Percentiles rank a stretch among this genome's conserved stretches.
phyloP scores from a whole-genome alignment of 176 grass and related monocot genomes.

The Themeda triandra region DNA sequence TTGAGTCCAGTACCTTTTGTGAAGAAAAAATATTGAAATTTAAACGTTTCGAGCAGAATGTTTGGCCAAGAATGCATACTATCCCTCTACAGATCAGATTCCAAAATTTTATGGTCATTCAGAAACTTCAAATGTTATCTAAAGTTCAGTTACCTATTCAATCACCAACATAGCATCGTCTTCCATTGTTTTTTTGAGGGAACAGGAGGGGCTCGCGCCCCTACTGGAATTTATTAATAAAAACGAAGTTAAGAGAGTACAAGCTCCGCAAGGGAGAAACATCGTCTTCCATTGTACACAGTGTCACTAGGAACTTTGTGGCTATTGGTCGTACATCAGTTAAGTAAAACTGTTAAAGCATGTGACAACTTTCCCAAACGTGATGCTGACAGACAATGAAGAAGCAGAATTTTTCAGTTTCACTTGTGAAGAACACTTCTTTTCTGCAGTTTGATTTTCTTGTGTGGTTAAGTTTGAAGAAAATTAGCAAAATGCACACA shows the following conservation, averaged over 20 bases:
- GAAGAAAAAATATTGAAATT: constrained; percentile 3
- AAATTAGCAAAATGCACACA: neutral
- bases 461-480: constrained; percentile 45
- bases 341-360: neutral
- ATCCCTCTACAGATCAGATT: neutral
- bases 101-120: constrained; percentile 1
- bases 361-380: neutral
- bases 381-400: neutral
- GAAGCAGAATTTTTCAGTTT: neutral
- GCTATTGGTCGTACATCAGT: neutral
- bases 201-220: no score
- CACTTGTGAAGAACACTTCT: constrained; percentile 68
- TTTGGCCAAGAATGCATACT: neutral
- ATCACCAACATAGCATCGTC: neutral
- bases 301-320: neutral
- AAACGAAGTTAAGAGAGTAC: no score
- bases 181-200: no score
- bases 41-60: neutral
- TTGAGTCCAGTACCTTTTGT: neutral
- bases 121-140: neutral
- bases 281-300: no score
- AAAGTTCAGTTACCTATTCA: neutral
- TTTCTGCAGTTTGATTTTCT: constrained; percentile 57
- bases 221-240: no score
- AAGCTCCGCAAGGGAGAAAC: no score